Percentiles rank a stretch among this genome's conserved stretches.
Evolutionary conservation across 257 asterid genomes (phyloP).

Genomic region (Salvia miltiorrhiza): DNA sequence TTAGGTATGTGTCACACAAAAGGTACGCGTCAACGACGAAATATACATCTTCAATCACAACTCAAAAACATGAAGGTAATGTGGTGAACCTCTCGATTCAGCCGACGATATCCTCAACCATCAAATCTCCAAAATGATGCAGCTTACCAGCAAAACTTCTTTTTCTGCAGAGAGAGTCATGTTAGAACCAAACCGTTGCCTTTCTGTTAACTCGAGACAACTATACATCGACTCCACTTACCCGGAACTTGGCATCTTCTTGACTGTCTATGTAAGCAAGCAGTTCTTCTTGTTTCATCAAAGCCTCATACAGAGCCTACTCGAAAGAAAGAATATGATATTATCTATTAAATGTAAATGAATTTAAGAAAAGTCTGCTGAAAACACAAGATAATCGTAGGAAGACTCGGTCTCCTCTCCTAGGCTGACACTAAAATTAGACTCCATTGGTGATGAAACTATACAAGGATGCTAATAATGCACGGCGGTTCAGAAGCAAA

Average conservation of each 20-base stretch:
- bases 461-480: not conserved
- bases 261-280: constrained; percentile 89
- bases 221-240: constrained; percentile 22
- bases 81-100: constrained; percentile 3
- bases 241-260: constrained; percentile 77
- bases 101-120: constrained; percentile 10
- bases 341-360: not conserved
- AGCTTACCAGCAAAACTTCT: constrained; percentile 73
- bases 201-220: not conserved
- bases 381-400: not conserved
- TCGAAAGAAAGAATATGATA: constrained; percentile 1
- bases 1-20: constrained; percentile 16
- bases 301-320: constrained; percentile 90
- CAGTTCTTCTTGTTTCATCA: constrained; percentile 96
- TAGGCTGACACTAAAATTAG: not conserved
- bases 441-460: not conserved
- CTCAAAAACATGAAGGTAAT: not conserved
- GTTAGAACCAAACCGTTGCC: not conserved
- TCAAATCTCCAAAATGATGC: constrained; percentile 16
- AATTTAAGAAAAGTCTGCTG: not conserved
- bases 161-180: constrained; percentile 46
- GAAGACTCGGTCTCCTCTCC: not conserved
- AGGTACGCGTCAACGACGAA: constrained; percentile 4
- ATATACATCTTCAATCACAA: constrained; percentile 27
- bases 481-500: not conserved